Evolutionary conservation across 2,329 filamentous ascomycete genomes (phyloP), one percentile per base, ranked within the genome.

Genomic region (Talaromyces sp.): DNA sequence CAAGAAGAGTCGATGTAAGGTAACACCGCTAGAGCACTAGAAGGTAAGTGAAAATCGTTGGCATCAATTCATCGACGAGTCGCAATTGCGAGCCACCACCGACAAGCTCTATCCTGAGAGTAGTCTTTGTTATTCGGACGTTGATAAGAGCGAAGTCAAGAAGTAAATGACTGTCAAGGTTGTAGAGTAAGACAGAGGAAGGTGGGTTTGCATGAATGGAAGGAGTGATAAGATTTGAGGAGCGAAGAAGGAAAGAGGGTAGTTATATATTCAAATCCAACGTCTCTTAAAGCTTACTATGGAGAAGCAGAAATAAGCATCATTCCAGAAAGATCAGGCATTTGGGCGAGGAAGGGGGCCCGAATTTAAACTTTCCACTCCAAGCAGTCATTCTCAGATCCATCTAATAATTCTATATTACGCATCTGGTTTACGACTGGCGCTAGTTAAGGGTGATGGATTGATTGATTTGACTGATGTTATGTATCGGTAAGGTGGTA

Each of bases 341-440:
- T 43, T 59, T 59, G 56, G 39, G 41, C 41, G 43, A 47, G 39
- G 50, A 57, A 47, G 41, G 25, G 35, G 61, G 37, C 50, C n/a
- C 37, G 37, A 31, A 47, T 63, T 63, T 57, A 63, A 63, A 57
- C n/a, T 22, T 52, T 37, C 49, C 22, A 27, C 45, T 19, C 37
- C 31, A 49, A 49, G 45, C 59, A 49, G 19, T 31, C 61, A 62
- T 63, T 62, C 61, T 62, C 35, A 45, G 61, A 62, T 62, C 61
- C 37, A 56, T 62, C 49, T 50, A 43, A 52, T 54, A 39, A 54
- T 54, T 8, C 35, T 35, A 41, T 41, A 52, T 62, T 47, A 59
- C 56, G 37, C 56, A 59, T 59, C 56, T 59, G 10, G 25, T 59
- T 37, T 43, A 43, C 25, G 15, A 59, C 37, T 43, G 25, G 19